Conservation (phyloP, 495 filamentous ascomycete genomes). For the Aspergillus wentii region DNA sequence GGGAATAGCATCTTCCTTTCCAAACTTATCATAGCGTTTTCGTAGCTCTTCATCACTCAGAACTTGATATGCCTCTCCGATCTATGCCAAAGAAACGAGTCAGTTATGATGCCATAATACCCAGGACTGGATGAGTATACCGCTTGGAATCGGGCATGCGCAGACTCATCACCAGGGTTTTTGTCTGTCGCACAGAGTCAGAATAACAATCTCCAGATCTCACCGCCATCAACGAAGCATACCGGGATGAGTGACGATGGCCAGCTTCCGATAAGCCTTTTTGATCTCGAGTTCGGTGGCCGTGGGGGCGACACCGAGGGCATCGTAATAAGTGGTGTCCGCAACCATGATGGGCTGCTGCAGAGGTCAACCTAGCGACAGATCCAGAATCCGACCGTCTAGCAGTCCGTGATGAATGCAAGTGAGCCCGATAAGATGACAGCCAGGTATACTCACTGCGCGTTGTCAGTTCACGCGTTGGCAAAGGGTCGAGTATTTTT, state of each 20-base stretch:
- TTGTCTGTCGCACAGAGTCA: conserved; percentile 60
- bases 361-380: background rate
- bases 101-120: background rate
- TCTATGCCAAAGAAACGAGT: too few species aligned
- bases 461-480: background rate
- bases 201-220: background rate
- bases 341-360: conserved; percentile 61
- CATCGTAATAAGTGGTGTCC: conserved; percentile 87
- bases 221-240: conserved; percentile 5
- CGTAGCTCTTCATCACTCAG: conserved; percentile 82
- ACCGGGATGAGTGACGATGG: conserved; percentile 76
- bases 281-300: conserved; percentile 97
- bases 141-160: conserved; percentile 86
- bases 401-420: background rate
- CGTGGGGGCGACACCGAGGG: conserved; percentile 77
- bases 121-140: conserved; percentile 41
- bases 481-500: conserved; percentile 9
- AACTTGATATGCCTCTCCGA: conserved; percentile 98
- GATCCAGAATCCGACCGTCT: background rate
- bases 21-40: conserved; percentile 90
- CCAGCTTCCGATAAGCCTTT: conserved; percentile 97
- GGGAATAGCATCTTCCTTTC: conserved; percentile 87
- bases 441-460: too few species aligned
- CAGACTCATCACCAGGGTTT: conserved; percentile 95
- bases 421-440: too few species aligned